Evolutionary conservation across 257 asterid genomes (phyloP).

Genomic region (Cinchona pubescens): DNA sequence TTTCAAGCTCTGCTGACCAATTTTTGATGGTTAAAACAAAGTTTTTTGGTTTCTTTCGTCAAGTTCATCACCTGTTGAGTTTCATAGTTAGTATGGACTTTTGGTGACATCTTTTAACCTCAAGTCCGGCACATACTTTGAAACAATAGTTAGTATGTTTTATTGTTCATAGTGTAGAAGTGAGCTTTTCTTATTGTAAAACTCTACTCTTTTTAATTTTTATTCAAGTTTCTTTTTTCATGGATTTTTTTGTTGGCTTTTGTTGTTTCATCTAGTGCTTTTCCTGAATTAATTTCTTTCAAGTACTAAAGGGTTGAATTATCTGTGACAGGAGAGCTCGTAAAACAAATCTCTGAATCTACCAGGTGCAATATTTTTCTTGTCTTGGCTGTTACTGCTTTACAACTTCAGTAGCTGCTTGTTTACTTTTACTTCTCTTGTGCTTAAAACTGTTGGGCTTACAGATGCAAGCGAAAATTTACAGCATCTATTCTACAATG

Average conservation of each 20-base stretch:
- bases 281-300: conserved; percentile 21
- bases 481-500: conserved; percentile 10
- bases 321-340: conserved; percentile 30
- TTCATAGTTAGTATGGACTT: conserved; percentile 4
- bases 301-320: conserved; percentile 41
- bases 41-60: neutral
- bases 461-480: neutral
- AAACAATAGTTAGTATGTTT: neutral
- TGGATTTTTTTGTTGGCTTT: neutral
- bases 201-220: neutral
- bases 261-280: neutral
- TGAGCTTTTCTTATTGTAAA: neutral
- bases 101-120: neutral
- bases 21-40: neutral
- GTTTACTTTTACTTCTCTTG: neutral
- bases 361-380: conserved; percentile 36
- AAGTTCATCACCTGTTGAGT: neutral
- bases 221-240: neutral
- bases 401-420: conserved; percentile 5
- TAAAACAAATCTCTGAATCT: conserved; percentile 37
- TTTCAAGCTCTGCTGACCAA: conserved; percentile 1
- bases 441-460: neutral
- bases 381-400: conserved; percentile 7
- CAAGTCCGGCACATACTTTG: neutral
- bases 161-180: neutral